These are phyloP conservation scores for Coccomyxa sp. DNA, from an alignment of 139 green algal species.

Conservation along the genomic window DNA sequence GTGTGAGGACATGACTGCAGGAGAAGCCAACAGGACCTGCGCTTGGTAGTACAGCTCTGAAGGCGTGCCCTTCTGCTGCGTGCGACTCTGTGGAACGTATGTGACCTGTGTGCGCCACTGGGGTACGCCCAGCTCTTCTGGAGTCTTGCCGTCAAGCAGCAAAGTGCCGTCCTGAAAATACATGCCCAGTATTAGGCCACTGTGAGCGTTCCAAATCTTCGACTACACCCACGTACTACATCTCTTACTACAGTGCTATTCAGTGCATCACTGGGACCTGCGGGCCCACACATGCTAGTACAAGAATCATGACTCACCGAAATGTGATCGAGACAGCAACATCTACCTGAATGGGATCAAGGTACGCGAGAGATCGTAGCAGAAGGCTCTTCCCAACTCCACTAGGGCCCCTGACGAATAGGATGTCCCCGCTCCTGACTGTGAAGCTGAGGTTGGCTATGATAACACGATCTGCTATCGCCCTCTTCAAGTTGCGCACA, in stretches of 20 bases:
- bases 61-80: slow-evolving; percentile 63
- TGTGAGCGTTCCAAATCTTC: no score
- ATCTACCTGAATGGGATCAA: slow-evolving; percentile 53
- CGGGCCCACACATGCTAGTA: not conserved
- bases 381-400: slow-evolving; percentile 82
- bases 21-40: slow-evolving; percentile 45
- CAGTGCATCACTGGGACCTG: no score
- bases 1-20: no score
- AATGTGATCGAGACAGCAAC: not conserved
- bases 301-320: not conserved
- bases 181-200: no score
- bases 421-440: slow-evolving; percentile 37
- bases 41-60: slow-evolving; percentile 67
- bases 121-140: slow-evolving; percentile 37
- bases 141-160: slow-evolving; percentile 32
- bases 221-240: no score
- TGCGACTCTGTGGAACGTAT: slow-evolving; percentile 68
- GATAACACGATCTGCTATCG: slow-evolving; percentile 23
- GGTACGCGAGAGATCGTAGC: slow-evolving; percentile 54
- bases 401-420: slow-evolving; percentile 66
- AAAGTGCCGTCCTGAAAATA: slow-evolving; percentile 41
- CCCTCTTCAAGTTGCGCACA: slow-evolving; percentile 31
- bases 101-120: slow-evolving; percentile 46
- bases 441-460: slow-evolving; percentile 42
- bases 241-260: not conserved